A percentile compares a stretch with the other conserved stretches of the same genome.
phyloP scores from a whole-genome alignment of 2,329 filamentous ascomycete genomes.

The Cladobotryum protrusum region DNA sequence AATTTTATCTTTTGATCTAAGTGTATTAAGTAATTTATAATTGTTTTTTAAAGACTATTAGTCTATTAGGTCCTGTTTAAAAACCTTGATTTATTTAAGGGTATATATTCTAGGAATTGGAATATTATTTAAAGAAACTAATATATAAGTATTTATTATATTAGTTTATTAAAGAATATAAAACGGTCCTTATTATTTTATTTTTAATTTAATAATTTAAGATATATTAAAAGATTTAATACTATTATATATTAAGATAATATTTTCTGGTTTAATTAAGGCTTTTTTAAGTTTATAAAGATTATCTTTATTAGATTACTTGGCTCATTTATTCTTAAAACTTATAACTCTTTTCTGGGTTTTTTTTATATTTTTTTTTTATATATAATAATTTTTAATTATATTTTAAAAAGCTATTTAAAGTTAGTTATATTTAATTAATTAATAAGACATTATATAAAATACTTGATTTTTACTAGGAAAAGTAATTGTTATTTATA shows the following conservation, averaged over 20 bases:
- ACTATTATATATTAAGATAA: too few species aligned
- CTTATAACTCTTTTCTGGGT: too few species aligned
- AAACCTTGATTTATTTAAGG: neutral
- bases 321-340: too few species aligned
- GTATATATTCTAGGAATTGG: neutral
- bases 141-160: neutral
- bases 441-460: too few species aligned
- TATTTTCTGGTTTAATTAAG: neutral
- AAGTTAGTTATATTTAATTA: too few species aligned
- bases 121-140: neutral
- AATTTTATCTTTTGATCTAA: neutral
- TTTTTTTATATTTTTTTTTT: too few species aligned
- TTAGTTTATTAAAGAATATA: neutral
- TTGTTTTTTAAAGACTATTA: neutral
- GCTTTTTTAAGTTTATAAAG: too few species aligned
- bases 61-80: neutral
- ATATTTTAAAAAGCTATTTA: too few species aligned
- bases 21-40: neutral
- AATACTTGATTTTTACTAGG: too few species aligned
- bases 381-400: too few species aligned
- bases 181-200: neutral
- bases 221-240: too few species aligned
- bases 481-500: too few species aligned
- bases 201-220: neutral
- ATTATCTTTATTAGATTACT: neutral